phyloP scores from a whole-genome alignment of 768 basidiomycete genomes.

The Auricularia sp. region DNA sequence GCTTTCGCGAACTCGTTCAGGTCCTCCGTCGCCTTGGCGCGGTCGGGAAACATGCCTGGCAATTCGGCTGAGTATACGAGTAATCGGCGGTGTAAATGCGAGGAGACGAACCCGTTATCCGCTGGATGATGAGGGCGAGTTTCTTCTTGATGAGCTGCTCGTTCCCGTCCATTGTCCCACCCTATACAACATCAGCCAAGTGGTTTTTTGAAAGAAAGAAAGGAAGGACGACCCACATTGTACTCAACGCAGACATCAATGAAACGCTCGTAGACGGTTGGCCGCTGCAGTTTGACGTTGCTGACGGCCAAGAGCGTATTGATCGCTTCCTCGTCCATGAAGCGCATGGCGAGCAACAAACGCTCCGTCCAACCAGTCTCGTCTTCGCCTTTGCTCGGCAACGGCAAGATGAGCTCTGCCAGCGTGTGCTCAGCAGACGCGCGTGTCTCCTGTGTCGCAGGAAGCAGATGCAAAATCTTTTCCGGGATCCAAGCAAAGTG shows the following conservation, averaged over 20 bases:
- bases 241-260: conserved; percentile 65
- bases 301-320: conserved; percentile 50
- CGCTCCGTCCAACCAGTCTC: conserved; percentile 81
- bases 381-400: conserved; percentile 53
- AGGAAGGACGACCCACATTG: conserved; percentile 51
- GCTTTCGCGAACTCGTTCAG: conserved; percentile 71
- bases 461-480: conserved; percentile 47
- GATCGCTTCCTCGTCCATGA: conserved; percentile 48
- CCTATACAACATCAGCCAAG: conserved; percentile 35
- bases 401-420: conserved; percentile 69
- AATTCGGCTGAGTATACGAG: too few species aligned
- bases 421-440: conserved; percentile 51
- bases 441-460: conserved; percentile 53
- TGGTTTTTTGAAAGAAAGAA: neutral
- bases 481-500: conserved; percentile 94
- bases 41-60: conserved; percentile 52
- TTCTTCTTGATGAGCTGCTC: conserved; percentile 51
- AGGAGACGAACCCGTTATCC: conserved; percentile 47
- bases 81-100: neutral
- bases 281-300: conserved; percentile 57
- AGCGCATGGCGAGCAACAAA: conserved; percentile 59
- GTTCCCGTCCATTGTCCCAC: conserved; percentile 80
- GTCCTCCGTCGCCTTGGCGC: conserved; percentile 67
- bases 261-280: conserved; percentile 59
- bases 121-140: conserved; percentile 44